phyloP scores from a whole-genome alignment of 2,329 filamentous ascomycete genomes.

The Juglanconis sp. region DNA sequence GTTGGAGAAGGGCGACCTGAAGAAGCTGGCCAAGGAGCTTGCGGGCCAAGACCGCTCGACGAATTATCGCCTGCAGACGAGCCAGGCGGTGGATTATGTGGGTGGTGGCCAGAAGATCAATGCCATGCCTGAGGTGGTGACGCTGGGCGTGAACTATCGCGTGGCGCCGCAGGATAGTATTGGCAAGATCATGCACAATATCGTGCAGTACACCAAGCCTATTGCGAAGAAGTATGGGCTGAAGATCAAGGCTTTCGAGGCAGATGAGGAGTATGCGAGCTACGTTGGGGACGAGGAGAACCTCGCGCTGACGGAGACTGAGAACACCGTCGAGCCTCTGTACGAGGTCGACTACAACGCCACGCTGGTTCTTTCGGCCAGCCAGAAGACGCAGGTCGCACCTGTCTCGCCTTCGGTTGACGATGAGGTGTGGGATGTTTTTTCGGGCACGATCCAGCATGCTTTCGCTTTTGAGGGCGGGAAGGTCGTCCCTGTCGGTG shows the following conservation, averaged over 20 bases:
- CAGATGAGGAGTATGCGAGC: constrained; percentile 30
- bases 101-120: constrained; percentile 56
- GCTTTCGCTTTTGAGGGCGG: constrained; percentile 31
- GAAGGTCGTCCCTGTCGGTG: constrained; percentile 33
- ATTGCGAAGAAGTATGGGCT: constrained; percentile 47
- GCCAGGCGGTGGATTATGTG: constrained; percentile 53
- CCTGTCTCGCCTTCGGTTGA: constrained; percentile 34
- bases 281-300: constrained; percentile 1
- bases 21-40: constrained; percentile 27
- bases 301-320: background rate
- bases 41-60: constrained; percentile 33
- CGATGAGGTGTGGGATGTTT: constrained; percentile 25
- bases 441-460: constrained; percentile 28
- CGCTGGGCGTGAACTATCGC: constrained; percentile 52
- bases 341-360: constrained; percentile 40
- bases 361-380: constrained; percentile 33
- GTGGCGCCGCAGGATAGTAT: constrained; percentile 53
- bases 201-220: constrained; percentile 42
- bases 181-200: constrained; percentile 41
- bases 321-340: constrained; percentile 23
- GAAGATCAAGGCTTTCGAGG: constrained; percentile 44
- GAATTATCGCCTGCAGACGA: constrained; percentile 55
- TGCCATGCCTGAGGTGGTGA: constrained; percentile 53
- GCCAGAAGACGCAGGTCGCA: constrained; percentile 30
- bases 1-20: constrained; percentile 29